These are phyloP conservation scores for Xenosphaeropsis pyriputrescens DNA, from an alignment of 2,329 filamentous ascomycete species.

Conservation along the genomic window DNA sequence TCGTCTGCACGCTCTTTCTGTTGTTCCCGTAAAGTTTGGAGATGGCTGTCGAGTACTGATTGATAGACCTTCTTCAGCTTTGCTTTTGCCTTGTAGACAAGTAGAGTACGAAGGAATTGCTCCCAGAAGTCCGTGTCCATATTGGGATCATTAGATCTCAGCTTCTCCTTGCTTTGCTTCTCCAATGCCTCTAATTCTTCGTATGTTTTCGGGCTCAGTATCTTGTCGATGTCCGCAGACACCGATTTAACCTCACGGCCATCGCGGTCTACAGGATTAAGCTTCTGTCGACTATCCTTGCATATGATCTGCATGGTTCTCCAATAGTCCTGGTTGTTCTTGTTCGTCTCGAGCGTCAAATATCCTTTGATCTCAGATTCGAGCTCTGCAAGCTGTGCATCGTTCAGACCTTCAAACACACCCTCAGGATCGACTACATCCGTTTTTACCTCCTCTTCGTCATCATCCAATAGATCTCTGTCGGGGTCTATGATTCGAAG, in stretches of 20 bases:
- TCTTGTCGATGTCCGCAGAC: slow-evolving; percentile 72
- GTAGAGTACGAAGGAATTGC: slow-evolving; percentile 69
- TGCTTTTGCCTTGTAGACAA: slow-evolving; percentile 85
- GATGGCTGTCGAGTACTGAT: slow-evolving; percentile 55
- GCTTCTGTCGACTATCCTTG: slow-evolving; percentile 55
- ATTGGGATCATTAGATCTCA: slow-evolving; percentile 66
- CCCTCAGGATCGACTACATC: slow-evolving; percentile 67
- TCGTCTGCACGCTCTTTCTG: slow-evolving; percentile 52
- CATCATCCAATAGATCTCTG: slow-evolving; percentile 73
- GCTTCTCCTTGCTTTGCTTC: slow-evolving; percentile 71
- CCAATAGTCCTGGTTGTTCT: slow-evolving; percentile 79
- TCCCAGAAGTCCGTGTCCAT: slow-evolving; percentile 99
- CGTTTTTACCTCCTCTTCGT: slow-evolving; percentile 51
- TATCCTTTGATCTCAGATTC: slow-evolving; percentile 75
- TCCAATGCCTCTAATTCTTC: slow-evolving; percentile 81
- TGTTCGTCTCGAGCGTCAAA: slow-evolving; percentile 63
- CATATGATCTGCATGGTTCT: slow-evolving; percentile 78
- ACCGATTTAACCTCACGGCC: slow-evolving; percentile 71
- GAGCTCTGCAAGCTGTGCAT: slow-evolving; percentile 55
- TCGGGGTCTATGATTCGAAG: slow-evolving; percentile 78
- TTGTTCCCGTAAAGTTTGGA: slow-evolving; percentile 49
- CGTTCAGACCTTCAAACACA: slow-evolving; percentile 61
- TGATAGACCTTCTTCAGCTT: slow-evolving; percentile 67
- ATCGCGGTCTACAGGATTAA: slow-evolving; percentile 40
- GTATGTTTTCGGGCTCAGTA: slow-evolving; percentile 72